Conservation (phyloP, 1,284 basidiomycete species). For the Trichosporon sp. region DNA sequence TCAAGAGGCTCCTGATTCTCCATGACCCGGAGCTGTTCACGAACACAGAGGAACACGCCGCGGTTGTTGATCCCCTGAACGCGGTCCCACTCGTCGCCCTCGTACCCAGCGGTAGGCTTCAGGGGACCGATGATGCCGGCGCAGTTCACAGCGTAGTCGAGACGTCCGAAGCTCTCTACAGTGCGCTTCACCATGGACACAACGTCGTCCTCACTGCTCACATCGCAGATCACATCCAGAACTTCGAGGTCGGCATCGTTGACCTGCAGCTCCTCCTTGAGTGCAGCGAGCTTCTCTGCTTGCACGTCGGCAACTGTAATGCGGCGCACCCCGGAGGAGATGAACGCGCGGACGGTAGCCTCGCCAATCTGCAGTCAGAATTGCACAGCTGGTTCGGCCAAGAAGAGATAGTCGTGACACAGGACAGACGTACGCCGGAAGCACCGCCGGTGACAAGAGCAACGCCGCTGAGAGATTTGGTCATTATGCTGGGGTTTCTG, state of each 20-base stretch:
- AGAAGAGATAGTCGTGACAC: not conserved
- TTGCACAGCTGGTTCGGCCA: not conserved
- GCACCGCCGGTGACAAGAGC: slow-evolving; percentile 23
- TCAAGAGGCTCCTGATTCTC: slow-evolving; percentile 13
- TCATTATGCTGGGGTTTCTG: not conserved
- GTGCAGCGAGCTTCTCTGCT: slow-evolving; percentile 3
- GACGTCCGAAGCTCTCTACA: slow-evolving; percentile 23
- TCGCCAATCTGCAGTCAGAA: slow-evolving; percentile 10
- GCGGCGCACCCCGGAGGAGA: slow-evolving; percentile 6
- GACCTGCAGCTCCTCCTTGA: not conserved
- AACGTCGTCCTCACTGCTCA: slow-evolving; percentile 14
- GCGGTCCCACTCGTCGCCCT: slow-evolving; percentile 27
- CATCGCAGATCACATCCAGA: slow-evolving; percentile 11
- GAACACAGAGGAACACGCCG: slow-evolving; percentile 21
- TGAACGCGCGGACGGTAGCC: slow-evolving; percentile 10
- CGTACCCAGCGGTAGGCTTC: slow-evolving; percentile 6
- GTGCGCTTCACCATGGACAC: slow-evolving; percentile 6
- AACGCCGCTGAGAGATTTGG: slow-evolving; percentile 15
- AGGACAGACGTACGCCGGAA: slow-evolving; percentile 14
- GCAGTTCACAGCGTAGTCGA: slow-evolving; percentile 38
- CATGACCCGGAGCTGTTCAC: slow-evolving; percentile 24
- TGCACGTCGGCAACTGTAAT: slow-evolving; percentile 10
- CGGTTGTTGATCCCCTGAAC: slow-evolving; percentile 28
- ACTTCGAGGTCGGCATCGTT: not conserved
- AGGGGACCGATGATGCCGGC: slow-evolving; percentile 28